These are phyloP conservation scores for Bombardia bombarda DNA, from an alignment of 495 filamentous ascomycete genomes.

Conservation along the genomic window DNA sequence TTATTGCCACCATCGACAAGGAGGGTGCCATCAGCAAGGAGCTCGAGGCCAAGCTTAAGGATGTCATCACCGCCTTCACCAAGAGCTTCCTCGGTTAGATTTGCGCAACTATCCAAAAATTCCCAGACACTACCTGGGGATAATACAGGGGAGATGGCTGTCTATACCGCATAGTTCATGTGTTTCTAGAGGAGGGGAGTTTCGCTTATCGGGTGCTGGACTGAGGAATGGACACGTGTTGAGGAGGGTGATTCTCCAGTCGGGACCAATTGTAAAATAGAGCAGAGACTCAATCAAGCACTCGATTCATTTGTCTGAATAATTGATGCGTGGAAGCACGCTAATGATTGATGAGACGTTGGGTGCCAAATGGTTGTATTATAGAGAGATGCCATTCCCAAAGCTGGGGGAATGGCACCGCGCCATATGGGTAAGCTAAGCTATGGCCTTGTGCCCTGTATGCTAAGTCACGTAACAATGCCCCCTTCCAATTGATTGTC, in stretches of 20 bases:
- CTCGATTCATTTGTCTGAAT: conserved; percentile 41
- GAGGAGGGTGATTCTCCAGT: conserved; percentile 29
- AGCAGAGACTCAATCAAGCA: conserved; percentile 39
- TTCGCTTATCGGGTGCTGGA: conserved; percentile 32
- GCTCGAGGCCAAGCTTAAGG: conserved; percentile 77
- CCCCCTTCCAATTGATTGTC: no score
- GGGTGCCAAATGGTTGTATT: no score
- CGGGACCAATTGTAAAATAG: conserved; percentile 41
- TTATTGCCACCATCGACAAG: conserved; percentile 84
- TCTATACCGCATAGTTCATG: conserved; percentile 44
- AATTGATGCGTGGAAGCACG: no score
- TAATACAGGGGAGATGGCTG: conserved; percentile 25
- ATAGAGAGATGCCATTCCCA: no score
- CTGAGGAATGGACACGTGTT: conserved; percentile 29
- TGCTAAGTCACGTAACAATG: no score
- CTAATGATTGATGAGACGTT: no score
- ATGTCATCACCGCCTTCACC: conserved; percentile 73
- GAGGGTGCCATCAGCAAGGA: conserved; percentile 96
- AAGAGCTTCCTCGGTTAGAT: conserved; percentile 71
- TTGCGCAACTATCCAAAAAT: conserved; percentile 25
- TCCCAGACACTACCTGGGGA: conserved; percentile 12
- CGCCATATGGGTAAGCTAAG: no score
- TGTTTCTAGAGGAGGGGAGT: conserved; percentile 36
- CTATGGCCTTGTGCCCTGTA: no score
- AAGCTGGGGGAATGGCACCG: no score